Conservation (phyloP, 2,329 filamentous ascomycete genomes). For the Aspergillus vadensis region DNA sequence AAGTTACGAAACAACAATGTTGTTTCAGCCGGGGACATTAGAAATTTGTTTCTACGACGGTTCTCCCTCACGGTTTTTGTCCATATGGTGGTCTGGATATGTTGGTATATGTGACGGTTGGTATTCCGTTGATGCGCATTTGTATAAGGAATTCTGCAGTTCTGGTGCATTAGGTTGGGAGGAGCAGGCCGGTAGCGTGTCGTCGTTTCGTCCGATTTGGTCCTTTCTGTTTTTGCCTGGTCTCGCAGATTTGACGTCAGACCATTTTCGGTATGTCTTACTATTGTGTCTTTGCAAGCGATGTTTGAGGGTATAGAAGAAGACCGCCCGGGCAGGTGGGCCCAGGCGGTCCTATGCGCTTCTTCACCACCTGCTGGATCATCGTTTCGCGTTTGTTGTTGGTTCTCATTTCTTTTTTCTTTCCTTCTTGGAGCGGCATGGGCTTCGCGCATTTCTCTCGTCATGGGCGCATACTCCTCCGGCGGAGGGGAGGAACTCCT, state of each 20-base stretch:
- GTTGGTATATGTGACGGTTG: conserved; percentile 42
- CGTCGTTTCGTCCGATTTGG: conserved; percentile 38
- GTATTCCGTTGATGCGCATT: conserved; percentile 44
- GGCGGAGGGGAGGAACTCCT: background rate
- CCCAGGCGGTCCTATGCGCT: conserved; percentile 21
- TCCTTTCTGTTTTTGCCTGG: conserved; percentile 20
- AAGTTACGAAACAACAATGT: conserved; percentile 1
- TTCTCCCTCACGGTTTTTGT: conserved; percentile 29
- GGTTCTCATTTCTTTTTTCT: background rate
- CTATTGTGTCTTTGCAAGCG: conserved; percentile 28
- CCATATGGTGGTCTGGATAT: conserved; percentile 41
- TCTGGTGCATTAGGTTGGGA: conserved; percentile 48
- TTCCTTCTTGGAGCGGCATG: conserved; percentile 14
- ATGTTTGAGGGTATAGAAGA: conserved; percentile 31
- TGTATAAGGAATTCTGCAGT: conserved; percentile 48
- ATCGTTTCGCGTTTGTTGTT: conserved; percentile 3
- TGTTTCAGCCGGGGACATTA: conserved; percentile 6
- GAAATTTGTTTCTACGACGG: conserved; percentile 17
- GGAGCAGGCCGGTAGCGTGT: conserved; percentile 48
- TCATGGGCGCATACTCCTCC: conserved; percentile 9
- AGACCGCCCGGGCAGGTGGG: conserved; percentile 21
- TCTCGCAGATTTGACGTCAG: conserved; percentile 25
- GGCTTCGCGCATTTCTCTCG: conserved; percentile 15
- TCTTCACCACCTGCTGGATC: background rate
- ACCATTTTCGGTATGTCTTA: conserved; percentile 28